Percentiles rank a stretch among this genome's conserved stretches.
These are phyloP conservation scores for Podaxis sp. DNA, from an alignment of 768 basidiomycete genomes.

Conservation along the genomic window DNA sequence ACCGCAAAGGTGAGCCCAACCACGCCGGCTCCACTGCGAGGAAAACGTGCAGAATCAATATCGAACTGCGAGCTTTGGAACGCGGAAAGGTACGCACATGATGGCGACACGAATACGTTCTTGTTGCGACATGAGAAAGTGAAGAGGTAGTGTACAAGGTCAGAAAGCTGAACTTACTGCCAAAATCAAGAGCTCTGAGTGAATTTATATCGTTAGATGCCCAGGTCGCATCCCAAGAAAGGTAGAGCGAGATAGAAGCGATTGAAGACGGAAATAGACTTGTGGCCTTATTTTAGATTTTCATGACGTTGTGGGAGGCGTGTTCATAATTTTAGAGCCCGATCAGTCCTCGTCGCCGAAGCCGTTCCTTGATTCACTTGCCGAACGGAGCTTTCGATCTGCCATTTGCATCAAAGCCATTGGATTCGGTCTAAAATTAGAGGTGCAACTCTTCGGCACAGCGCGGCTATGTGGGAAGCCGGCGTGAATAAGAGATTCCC, in stretches of 20 bases:
- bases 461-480: not conserved
- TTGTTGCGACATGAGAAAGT: not conserved
- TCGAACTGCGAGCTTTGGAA: not conserved
- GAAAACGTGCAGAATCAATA: not conserved
- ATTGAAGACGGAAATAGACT: not conserved
- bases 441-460: not conserved
- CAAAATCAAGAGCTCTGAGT: not conserved
- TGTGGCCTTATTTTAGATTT: not conserved
- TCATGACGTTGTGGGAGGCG: not conserved
- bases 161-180: not conserved
- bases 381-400: not conserved
- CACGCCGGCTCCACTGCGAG: constrained; percentile 39
- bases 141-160: not conserved
- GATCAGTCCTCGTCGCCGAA: not conserved
- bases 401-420: not conserved
- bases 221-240: not conserved
- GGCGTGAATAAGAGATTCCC: not conserved
- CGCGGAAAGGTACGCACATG: not conserved
- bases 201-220: not conserved
- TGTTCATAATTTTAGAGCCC: not conserved
- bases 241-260: not conserved
- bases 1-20: constrained; percentile 38
- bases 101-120: constrained; percentile 9
- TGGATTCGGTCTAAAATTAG: not conserved
- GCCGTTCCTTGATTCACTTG: not conserved